A percentile compares a stretch with the other conserved stretches of the same genome.
phyloP scores from a whole-genome alignment of 192 early-diverging fungal genomes.

The Coemansia sp. region DNA sequence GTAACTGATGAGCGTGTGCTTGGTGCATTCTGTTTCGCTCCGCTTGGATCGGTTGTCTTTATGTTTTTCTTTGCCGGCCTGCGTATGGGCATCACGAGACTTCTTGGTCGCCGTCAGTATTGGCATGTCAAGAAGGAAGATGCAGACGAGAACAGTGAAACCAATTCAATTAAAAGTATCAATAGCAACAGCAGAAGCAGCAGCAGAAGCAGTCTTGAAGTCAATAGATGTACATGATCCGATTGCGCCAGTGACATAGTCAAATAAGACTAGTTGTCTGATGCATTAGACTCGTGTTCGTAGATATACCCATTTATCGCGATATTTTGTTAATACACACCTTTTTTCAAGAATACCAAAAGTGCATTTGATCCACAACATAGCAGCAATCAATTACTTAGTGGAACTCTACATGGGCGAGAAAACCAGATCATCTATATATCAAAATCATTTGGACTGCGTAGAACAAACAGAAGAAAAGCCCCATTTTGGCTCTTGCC shows the following conservation, averaged over 20 bases:
- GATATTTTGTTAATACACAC: too few relatives aligned
- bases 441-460: too few relatives aligned
- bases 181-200: neutral
- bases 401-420: too few relatives aligned
- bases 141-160: neutral
- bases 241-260: neutral
- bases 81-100: constrained; percentile 26
- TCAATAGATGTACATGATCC: neutral
- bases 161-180: neutral
- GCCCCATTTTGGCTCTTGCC: neutral
- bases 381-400: too few relatives aligned
- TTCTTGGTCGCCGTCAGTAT: constrained; percentile 37
- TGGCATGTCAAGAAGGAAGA: constrained; percentile 18
- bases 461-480: too few relatives aligned
- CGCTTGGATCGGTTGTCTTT: constrained; percentile 50
- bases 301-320: too few relatives aligned
- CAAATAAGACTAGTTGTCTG: neutral
- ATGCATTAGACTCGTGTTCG: too few relatives aligned
- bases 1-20: constrained; percentile 58
- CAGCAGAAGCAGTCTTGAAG: neutral
- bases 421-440: too few relatives aligned
- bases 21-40: constrained; percentile 60
- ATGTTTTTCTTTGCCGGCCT: constrained; percentile 41
- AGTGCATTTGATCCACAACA: too few relatives aligned
- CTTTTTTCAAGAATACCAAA: too few relatives aligned